Evolutionary conservation across 169 alveolate species (phyloP).

Genomic region (Hepatocystis sp.): DNA sequence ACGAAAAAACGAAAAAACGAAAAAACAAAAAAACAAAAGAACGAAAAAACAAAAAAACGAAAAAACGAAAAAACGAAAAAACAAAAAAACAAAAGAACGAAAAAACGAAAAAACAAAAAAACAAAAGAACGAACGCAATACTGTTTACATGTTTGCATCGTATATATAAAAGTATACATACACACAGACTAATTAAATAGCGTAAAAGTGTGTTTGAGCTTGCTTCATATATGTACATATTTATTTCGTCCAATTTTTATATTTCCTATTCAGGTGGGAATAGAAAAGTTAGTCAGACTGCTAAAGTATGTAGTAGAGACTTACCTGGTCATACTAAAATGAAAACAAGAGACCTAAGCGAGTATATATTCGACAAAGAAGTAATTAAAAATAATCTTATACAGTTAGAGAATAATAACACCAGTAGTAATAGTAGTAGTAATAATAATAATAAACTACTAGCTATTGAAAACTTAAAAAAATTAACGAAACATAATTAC

Average conservation of each 20-base stretch:
- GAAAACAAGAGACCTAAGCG: constrained; percentile 79
- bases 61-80: no score
- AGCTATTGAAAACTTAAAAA: constrained; percentile 73
- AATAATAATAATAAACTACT: constrained; percentile 5
- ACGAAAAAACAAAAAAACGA: no score
- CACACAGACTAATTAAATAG: no score
- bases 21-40: no score
- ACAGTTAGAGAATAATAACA: constrained; percentile 23
- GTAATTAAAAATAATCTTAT: constrained; percentile 37
- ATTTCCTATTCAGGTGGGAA: constrained; percentile 48
- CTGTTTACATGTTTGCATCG: not conserved
- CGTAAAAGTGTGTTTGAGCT: no score
- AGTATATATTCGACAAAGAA: constrained; percentile 51
- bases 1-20: no score
- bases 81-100: no score
- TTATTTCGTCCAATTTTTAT: not conserved
- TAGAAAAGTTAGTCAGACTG: constrained; percentile 78
- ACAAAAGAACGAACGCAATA: not conserved
- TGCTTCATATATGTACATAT: not conserved
- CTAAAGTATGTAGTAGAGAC: constrained; percentile 85
- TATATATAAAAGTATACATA: no score
- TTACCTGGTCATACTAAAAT: constrained; percentile 83
- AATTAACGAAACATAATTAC: constrained; percentile 31
- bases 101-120: no score
- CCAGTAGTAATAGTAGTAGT: not conserved